Base-by-base conservation (phyloP, 108 stramenopile genomes). In the Chaetoceros tenuissimus region DNA sequence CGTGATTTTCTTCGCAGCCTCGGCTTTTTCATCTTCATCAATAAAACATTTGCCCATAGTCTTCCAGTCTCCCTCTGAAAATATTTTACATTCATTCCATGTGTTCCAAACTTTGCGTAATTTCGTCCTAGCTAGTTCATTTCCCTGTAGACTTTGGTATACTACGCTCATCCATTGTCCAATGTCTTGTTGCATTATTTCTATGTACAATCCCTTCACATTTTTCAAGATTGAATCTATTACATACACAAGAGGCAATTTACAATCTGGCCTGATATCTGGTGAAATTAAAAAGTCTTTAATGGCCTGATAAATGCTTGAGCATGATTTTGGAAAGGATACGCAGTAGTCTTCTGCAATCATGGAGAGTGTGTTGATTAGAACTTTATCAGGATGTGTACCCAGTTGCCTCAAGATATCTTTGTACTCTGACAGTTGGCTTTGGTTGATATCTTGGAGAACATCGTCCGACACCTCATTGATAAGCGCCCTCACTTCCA, bases 221-320 rank as follows among this genome's bases (percentile, higher is more conserved):
- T 91, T 91, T 63, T 91, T 87, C 24, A 91, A 51, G 45, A 91
- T 80, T 24, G 84, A 85, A 56, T 91, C 89, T 2, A 91, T 57
- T 3, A 85, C 69, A 55, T 87, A 87, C 0, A 91, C 84, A 3
- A 91, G 65, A 0, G 89, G 89, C 1, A 91, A 48, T 46, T 80
- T 79, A 7, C 69, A 66, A 58, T 84, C 88, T 7, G 69, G 49
- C 26, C 54, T 51, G 8, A 87, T 56, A 1, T 53, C 55, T 8
- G 48, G 44, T 10, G 63, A 49, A 13, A 77, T 21, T n/a, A 91
- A 72, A 29, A 67, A 69, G 31, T 70, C 59, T 25, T 78, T 80
- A 51, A 91, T 85, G 56, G 72, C 67, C 2, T 75, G 54, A 59
- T 85, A 91, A 20, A 91, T 71, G n/a, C 51, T 66, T 18, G 40